phyloP scores from a whole-genome alignment of 176 grass and related monocot genomes.

The Aegilops sharonensis region DNA sequence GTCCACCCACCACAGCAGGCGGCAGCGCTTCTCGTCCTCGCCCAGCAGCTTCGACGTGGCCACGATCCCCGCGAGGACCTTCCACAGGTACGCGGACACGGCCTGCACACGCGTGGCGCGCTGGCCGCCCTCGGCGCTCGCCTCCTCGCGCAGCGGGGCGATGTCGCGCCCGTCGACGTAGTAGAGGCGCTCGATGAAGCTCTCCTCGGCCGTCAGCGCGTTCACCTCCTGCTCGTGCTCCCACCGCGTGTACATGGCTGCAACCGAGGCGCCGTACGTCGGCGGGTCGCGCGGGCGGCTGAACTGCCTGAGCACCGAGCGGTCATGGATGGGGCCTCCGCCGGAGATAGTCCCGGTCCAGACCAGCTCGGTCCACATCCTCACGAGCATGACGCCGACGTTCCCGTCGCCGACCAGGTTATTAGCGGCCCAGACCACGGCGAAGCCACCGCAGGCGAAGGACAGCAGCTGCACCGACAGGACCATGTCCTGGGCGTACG shows the following conservation, averaged over 20 bases:
- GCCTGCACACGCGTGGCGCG: conserved; percentile 25
- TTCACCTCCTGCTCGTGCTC: background rate
- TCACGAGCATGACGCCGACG: background rate
- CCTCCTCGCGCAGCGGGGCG: background rate
- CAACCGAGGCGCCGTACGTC: background rate
- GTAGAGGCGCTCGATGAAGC: conserved; percentile 12
- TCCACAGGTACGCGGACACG: conserved; percentile 45
- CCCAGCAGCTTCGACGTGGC: conserved; percentile 4
- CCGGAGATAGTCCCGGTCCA: background rate
- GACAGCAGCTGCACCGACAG: background rate
- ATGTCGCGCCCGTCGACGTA: background rate
- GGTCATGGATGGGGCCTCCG: background rate
- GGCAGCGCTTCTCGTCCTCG: conserved; percentile 17
- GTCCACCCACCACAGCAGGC: conserved; percentile 42
- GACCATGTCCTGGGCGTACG: background rate
- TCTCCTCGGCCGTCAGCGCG: background rate
- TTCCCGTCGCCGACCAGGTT: background rate
- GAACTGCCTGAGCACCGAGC: background rate
- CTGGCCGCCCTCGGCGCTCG: background rate
- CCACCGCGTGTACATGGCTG: background rate
- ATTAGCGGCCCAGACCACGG: background rate
- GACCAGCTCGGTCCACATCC: background rate
- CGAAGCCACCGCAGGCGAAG: background rate
- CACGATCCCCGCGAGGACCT: conserved; percentile 25
- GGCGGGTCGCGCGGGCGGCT: background rate